Percentiles rank a stretch among this genome's conserved stretches.
Conservation (phyloP, 306 rosid species). For the Pterocarpus santalinus region DNA sequence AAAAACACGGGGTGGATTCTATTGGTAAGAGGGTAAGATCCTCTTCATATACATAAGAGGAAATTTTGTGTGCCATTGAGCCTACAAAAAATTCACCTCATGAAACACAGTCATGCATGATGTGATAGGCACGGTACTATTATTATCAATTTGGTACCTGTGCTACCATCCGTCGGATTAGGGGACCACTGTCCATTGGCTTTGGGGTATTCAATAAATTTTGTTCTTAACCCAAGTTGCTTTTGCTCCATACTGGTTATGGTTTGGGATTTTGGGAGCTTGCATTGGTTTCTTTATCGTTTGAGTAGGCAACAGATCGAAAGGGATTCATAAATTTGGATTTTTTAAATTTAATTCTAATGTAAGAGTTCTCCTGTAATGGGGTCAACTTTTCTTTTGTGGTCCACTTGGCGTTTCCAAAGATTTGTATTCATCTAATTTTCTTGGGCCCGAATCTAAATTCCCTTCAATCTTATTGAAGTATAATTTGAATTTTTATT, state of each 20-base stretch:
- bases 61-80: background rate
- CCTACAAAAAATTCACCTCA: background rate
- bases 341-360: slow-evolving; percentile 27
- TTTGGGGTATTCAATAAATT: slow-evolving; percentile 47
- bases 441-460: slow-evolving; percentile 28
- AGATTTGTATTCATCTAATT: slow-evolving; percentile 36
- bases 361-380: slow-evolving; percentile 36
- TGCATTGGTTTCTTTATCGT: slow-evolving; percentile 39
- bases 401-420: slow-evolving; percentile 43
- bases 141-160: slow-evolving; percentile 41
- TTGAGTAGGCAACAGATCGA: slow-evolving; percentile 42
- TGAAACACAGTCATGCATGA: slow-evolving; percentile 39
- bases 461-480: slow-evolving; percentile 7
- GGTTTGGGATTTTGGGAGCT: slow-evolving; percentile 43
- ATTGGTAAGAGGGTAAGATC: background rate
- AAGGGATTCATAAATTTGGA: slow-evolving; percentile 38
- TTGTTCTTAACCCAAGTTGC: slow-evolving; percentile 51
- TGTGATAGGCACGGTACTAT: slow-evolving; percentile 52
- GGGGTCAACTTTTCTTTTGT: slow-evolving; percentile 42
- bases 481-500: background rate
- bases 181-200: slow-evolving; percentile 52
- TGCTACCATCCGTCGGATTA: slow-evolving; percentile 49
- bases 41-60: slow-evolving; percentile 6
- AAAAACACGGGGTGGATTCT: slow-evolving; percentile 18
- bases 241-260: slow-evolving; percentile 40